Base-by-base conservation (phyloP, 2,329 filamentous ascomycete species). In the Triangularia verruculosa region DNA sequence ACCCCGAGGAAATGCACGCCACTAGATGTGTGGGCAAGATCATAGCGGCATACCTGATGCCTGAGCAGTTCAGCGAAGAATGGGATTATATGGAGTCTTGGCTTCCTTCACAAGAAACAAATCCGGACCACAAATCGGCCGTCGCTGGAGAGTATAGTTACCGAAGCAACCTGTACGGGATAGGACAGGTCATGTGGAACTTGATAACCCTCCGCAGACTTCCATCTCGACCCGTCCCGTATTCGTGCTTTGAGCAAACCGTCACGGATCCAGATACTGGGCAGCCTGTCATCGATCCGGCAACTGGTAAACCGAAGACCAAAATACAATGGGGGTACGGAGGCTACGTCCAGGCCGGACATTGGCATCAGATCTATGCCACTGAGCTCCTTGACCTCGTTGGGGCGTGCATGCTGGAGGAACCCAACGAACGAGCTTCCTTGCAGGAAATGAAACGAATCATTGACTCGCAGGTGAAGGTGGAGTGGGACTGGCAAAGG, bases 1-100 rank as follows among this genome's bases (percentile, higher is more conserved):
- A 28, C n/a, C 28, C 54, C 17, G 6, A 20, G 5, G 22, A 22
- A 6, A 34, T 57, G 54, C 22, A 34, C 28, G n/a, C n/a, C 7
- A 4, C 5, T 15, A 30, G 30, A 27, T 9, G 17, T 8, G 6
- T 2, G 6, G 56, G 56, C 9, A 47, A 58, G n/a, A 12, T 22
- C 13, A 28, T 8, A 13, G n/a, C 12, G 12, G 20, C 17, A 9
- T 56, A 20, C 5, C 51, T 54, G 3, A 12, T 11, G 2, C 51
- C 51, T 4, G 47, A 61, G 24, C 59, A 61, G 52, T 61, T 61
- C 9, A 43, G 27, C 59, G 47, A 27, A 9, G 59, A 61, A 39
- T 61, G 59, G 59, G 59, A 61, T 20, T 56, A 61, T 17, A 13
- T 61, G 6, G 2, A 7, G 11, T n/a, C 20, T 12, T 27, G 9